Base-by-base conservation (phyloP, 805 yeast species). In the Teunomyces panamensis region DNA sequence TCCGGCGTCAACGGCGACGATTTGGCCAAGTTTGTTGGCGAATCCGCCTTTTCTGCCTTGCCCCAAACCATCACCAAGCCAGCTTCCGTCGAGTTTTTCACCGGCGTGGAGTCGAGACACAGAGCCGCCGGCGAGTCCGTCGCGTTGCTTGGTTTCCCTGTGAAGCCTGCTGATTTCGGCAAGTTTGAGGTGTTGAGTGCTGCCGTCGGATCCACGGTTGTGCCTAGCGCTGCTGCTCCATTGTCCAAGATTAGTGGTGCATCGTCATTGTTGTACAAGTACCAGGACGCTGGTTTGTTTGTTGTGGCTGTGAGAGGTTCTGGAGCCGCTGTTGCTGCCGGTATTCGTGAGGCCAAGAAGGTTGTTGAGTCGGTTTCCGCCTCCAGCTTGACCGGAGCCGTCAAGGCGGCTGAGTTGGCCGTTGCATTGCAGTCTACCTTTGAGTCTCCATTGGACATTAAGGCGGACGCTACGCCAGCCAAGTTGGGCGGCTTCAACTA, bases 141-240 rank as follows among this genome's bases (percentile, higher is more conserved):
- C 55, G 92, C 91, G 47, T 84, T 84, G 47, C 75, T 94, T 60
- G 96, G 94, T 64, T 77, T 89, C 56, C 96, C 98, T 57, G 79
- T 86, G 51, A 69, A 80, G 56, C 67, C 79, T 50, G 74, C 78
- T 45, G 83, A 83, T 48, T 81, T 85, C 54, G 84, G 85, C 56
- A 69, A 82, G 57, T 85, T 77, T 69, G 83, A 85, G 64, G 82
- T 84, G 27, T 79, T 92, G 65, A 75, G 92, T 49, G 79, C 85
- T 55, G 84, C 82, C 58, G 73, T 88, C 54, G 81, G 84, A 53
- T 69, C 81, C 49, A 64, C 71, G 43, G 68, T 83, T 49, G 79
- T 86, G 67, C 78, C 87, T 68, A 77, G 77, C 49, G 76, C 80
- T 50, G 62, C 67, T 44, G 65, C 84, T 39, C 77, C 83, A 47